Evolutionary conservation across 2,329 filamentous ascomycete species (phyloP), one percentile per base, ranked within the genome.

Genomic region (Fusarium circinatum): DNA sequence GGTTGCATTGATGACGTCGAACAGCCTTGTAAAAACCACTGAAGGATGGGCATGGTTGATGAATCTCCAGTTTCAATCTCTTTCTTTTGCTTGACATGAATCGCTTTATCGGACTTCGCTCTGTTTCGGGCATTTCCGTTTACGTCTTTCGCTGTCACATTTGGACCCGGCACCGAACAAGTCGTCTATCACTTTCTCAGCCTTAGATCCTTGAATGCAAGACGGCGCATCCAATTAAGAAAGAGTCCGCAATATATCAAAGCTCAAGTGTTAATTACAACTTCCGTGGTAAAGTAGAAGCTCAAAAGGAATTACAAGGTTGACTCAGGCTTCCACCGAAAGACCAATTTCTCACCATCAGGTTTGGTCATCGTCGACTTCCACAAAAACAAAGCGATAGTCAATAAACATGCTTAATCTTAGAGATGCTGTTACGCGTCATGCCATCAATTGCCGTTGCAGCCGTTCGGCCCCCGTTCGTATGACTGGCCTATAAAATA

Each of bases 1-100:
- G 26, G 41, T 47, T 63, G 18, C 52, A 63, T 59, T 30, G 20
- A n/a, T 63, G 54, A 63, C 54, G 41, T 63, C n/a, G 6, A 10
- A 20, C 17, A 44, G 32, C 38, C 15, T n/a, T 38, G 34, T 12
- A 22, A n/a, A n/a, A 12, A n/a, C 41, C 52, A 39, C 26, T 45
- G n/a, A 39, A 39, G 60, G 41, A 60, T 47, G n/a, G 26, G 60
- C 54, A 47, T 47, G n/a, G 6, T 44, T 18, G 22, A 62, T 47
- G 15, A 32, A 22, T 38, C 34, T 28, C 34, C 54, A 60, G 22
- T 39, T 47, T 48, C 41, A 63, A 60, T 47, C 22, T 47, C 26
- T n/a, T 48, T 34, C 7, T 9, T 26, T 2, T 14, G 18, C 20
- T 20, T 20, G 9, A n/a, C 26, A 28, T 30, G 32, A 28, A 6